phyloP scores from a whole-genome alignment of 139 green algal species.

The Closterium sp. region DNA sequence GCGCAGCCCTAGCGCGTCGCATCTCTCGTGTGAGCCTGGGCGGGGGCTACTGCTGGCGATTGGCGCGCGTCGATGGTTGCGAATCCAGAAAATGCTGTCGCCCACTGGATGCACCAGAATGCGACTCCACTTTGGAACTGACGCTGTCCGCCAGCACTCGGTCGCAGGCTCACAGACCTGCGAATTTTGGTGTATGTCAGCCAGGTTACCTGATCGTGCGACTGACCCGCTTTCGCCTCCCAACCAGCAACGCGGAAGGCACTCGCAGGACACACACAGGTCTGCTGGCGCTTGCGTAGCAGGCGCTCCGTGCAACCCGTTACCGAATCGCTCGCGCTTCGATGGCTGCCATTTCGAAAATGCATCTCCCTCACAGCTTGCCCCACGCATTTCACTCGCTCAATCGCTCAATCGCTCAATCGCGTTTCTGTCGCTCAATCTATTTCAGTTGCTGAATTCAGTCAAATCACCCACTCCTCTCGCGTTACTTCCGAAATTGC shows the following conservation, averaged over 20 bases:
- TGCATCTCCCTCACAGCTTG: not conserved
- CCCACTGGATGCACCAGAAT: not conserved
- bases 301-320: not conserved
- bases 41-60: not conserved
- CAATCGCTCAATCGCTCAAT: not conserved
- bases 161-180: not conserved
- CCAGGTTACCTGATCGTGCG: not conserved
- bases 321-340: not conserved
- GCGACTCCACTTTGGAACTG: too few species aligned
- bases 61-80: not conserved
- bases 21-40: not conserved
- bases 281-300: not conserved
- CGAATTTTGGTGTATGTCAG: not conserved
- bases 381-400: not conserved
- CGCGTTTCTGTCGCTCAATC: too few species aligned
- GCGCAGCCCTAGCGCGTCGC: not conserved
- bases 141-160: not conserved
- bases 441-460: too few species aligned
- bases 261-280: not conserved
- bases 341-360: not conserved
- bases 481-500: not conserved
- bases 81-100: not conserved
- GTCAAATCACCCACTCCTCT: too few species aligned
- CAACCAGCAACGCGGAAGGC: not conserved
- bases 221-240: not conserved